Conservation (phyloP, 2,329 filamentous ascomycete genomes). For the Bipolaris cookei region DNA sequence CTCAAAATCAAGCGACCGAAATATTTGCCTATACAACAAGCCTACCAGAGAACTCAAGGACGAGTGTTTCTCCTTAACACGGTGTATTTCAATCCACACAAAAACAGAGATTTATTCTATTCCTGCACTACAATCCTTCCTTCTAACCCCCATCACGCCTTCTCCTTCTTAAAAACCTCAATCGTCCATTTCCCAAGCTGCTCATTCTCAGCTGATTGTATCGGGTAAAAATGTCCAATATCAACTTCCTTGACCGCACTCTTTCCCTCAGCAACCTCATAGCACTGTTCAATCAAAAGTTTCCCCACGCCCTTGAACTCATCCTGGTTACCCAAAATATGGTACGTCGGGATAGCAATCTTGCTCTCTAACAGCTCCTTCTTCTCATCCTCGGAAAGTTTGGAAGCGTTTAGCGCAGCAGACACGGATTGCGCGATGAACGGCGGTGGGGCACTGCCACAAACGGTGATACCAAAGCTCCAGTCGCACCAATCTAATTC, state of each 20-base stretch:
- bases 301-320: conserved; percentile 46
- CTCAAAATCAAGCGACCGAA: too few relatives aligned
- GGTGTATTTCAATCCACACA: background rate
- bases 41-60: background rate
- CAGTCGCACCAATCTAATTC: conserved; percentile 23
- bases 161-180: background rate
- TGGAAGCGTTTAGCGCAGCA: conserved; percentile 16
- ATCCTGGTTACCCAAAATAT: conserved; percentile 43
- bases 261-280: conserved; percentile 32
- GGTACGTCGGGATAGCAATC: conserved; percentile 39
- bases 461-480: conserved; percentile 34
- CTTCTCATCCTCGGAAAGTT: conserved; percentile 11
- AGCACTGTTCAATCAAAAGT: conserved; percentile 37
- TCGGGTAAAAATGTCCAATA: conserved; percentile 49
- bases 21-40: background rate
- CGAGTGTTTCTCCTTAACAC: background rate
- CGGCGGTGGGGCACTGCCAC: conserved; percentile 40
- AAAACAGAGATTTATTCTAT: background rate
- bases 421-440: conserved; percentile 27
- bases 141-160: background rate
- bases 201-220: conserved; percentile 39
- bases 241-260: conserved; percentile 35
- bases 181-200: conserved; percentile 37
- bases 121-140: background rate
- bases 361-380: conserved; percentile 20